Percentiles rank a stretch among this genome's conserved stretches.
These are phyloP conservation scores for Pseudogymnoascus sp. DNA, from an alignment of 2,329 filamentous ascomycete species.

Conservation along the genomic window DNA sequence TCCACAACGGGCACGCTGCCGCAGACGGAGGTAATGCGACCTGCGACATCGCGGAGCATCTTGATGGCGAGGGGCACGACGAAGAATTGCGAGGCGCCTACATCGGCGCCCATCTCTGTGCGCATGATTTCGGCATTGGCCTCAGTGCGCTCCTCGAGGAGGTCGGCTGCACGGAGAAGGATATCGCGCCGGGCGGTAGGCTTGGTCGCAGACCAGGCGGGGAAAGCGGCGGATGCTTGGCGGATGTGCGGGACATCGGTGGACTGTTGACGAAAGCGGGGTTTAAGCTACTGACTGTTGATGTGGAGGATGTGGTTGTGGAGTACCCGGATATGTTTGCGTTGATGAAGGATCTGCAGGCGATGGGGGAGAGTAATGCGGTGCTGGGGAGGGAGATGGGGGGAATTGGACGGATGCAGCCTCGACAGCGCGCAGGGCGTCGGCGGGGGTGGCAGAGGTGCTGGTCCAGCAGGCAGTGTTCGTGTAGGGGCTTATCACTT, in stretches of 20 bases:
- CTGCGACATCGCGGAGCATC: conserved; percentile 18
- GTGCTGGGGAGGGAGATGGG: conserved; percentile 79
- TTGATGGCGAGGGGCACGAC: conserved; percentile 31
- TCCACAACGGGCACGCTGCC: conserved; percentile 9
- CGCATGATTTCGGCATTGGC: conserved; percentile 45
- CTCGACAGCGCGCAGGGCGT: conserved; percentile 46
- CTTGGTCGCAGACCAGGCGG: conserved; percentile 49
- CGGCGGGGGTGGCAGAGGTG: conserved; percentile 41
- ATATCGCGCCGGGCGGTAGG: conserved; percentile 45
- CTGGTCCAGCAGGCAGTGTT: conserved; percentile 40
- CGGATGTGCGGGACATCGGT: conserved; percentile 85
- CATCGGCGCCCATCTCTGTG: conserved; percentile 44
- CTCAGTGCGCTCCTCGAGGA: conserved; percentile 42
- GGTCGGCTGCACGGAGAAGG: conserved; percentile 46
- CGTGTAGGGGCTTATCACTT: conserved; percentile 43
- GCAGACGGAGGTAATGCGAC: conserved; percentile 10
- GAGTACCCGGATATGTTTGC: conserved; percentile 87
- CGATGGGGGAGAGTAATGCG: conserved; percentile 93
- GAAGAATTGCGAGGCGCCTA: conserved; percentile 29
- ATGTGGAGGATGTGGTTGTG: conserved; percentile 94
- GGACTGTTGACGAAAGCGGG: conserved; percentile 78
- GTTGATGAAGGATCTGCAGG: conserved; percentile 87
- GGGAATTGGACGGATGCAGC: conserved; percentile 55
- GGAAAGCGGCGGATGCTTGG: conserved; percentile 58
- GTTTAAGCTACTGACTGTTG: conserved; percentile 93